phyloP scores from a whole-genome alignment of 2,329 filamentous ascomycete genomes.

The Daldinia eschscholtzii region DNA sequence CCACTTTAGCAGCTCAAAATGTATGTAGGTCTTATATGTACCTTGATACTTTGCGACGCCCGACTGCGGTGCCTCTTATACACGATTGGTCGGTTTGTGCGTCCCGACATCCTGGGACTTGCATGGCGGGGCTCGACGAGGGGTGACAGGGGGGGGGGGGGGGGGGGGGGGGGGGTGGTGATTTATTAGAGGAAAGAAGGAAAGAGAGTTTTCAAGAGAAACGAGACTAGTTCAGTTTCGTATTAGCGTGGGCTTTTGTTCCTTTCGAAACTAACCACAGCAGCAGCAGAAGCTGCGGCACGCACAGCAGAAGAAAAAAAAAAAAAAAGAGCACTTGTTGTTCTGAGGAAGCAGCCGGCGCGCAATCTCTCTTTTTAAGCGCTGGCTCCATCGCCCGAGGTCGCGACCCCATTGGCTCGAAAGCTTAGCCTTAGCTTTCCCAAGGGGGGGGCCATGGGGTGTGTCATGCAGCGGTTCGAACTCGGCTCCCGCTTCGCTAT shows the following conservation, averaged over 20 bases:
- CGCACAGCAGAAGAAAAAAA: neutral
- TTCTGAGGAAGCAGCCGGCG: slow-evolving; percentile 17
- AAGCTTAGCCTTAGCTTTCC: slow-evolving; percentile 30
- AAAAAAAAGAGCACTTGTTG: no score
- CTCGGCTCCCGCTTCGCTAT: slow-evolving; percentile 22
- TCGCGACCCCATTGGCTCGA: slow-evolving; percentile 24
- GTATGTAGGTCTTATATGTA: slow-evolving; percentile 15
- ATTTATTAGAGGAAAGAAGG: neutral
- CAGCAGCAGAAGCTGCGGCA: neutral
- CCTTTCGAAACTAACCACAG: slow-evolving; percentile 23
- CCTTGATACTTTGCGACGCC: slow-evolving; percentile 34
- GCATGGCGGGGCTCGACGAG: slow-evolving; percentile 41
- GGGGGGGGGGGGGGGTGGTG: no score
- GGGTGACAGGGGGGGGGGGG: slow-evolving; percentile 7
- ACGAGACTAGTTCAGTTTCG: slow-evolving; percentile 17
- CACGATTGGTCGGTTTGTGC: slow-evolving; percentile 36
- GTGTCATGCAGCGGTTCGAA: slow-evolving; percentile 46
- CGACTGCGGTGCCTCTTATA: slow-evolving; percentile 24
- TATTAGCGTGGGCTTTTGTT: slow-evolving; percentile 5
- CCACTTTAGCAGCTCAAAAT: neutral
- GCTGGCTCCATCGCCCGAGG: slow-evolving; percentile 30
- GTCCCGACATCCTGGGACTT: slow-evolving; percentile 48
- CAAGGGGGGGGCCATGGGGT: slow-evolving; percentile 22
- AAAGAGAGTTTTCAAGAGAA: neutral
- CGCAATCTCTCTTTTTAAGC: slow-evolving; percentile 40